Evolutionary conservation across 768 basidiomycete species (phyloP).

Genomic region (Cubamyces lactineus): DNA sequence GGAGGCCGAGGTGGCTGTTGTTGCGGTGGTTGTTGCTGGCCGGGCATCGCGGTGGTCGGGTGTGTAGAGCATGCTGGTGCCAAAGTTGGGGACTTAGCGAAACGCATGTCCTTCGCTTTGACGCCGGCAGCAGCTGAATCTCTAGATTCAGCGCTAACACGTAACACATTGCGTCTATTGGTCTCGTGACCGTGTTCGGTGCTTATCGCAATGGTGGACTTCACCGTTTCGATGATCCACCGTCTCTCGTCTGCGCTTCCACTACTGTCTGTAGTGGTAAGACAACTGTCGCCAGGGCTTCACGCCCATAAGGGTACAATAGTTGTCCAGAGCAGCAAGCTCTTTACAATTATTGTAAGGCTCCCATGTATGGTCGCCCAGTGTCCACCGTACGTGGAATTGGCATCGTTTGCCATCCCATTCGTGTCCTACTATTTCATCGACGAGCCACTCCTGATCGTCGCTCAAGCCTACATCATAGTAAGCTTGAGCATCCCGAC

Average conservation of each 20-base stretch:
- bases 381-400: slow-evolving; percentile 20
- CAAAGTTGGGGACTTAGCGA: no score
- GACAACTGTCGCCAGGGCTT: neutral
- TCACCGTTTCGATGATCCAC: neutral
- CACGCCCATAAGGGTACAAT: slow-evolving; percentile 12
- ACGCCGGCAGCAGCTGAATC: no score
- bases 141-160: no score
- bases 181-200: neutral
- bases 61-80: no score
- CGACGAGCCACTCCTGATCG: slow-evolving; percentile 32
- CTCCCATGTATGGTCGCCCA: slow-evolving; percentile 28
- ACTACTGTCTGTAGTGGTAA: neutral
- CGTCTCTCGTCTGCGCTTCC: neutral
- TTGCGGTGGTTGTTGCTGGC: no score
- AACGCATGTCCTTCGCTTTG: no score
- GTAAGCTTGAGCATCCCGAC: slow-evolving; percentile 25
- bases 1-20: no score
- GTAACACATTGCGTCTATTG: no score
- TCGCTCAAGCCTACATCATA: slow-evolving; percentile 43
- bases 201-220: neutral
- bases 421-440: slow-evolving; percentile 34
- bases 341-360: slow-evolving; percentile 13
- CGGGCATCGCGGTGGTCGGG: no score
- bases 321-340: slow-evolving; percentile 21
- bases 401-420: slow-evolving; percentile 1